These are phyloP conservation scores for Rhododendron kiyosumense DNA, from an alignment of 148 eudicot genomes.

Conservation along the genomic window DNA sequence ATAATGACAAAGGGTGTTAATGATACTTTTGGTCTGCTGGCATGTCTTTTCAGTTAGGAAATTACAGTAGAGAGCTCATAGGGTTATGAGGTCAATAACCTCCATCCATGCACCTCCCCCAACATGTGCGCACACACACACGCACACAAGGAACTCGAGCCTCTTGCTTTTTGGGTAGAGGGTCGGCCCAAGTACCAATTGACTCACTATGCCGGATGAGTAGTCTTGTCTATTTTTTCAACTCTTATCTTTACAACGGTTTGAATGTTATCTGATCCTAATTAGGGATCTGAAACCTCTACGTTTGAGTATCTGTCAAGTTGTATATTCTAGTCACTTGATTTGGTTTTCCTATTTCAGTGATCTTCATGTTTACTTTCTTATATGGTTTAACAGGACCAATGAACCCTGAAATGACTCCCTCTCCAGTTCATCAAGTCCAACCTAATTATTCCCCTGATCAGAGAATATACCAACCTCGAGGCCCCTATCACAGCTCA, in stretches of 20 bases:
- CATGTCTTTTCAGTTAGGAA: background rate
- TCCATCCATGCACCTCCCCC: background rate
- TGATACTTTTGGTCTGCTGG: background rate
- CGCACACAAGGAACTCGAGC: background rate
- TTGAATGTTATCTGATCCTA: background rate
- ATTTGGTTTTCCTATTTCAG: background rate
- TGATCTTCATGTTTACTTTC: background rate
- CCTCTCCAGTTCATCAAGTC: constrained; percentile 22
- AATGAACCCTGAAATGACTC: constrained; percentile 23
- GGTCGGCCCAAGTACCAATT: background rate
- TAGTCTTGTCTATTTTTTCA: background rate
- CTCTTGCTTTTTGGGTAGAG: background rate
- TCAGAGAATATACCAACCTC: constrained; percentile 33
- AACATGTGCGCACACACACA: background rate
- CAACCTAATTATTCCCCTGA: constrained; percentile 28
- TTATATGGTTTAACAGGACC: constrained; percentile 29
- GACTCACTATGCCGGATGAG: background rate
- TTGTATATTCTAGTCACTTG: background rate
- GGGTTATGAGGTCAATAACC: background rate
- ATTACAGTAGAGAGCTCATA: background rate
- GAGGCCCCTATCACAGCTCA: constrained; percentile 21
- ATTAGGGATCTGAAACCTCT: background rate
- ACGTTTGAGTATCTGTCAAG: background rate
- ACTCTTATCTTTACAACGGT: background rate
- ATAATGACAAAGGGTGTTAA: background rate